Evolutionary conservation across 208 protist species (phyloP).

Genomic region (Crithidia acanthocephali): DNA sequence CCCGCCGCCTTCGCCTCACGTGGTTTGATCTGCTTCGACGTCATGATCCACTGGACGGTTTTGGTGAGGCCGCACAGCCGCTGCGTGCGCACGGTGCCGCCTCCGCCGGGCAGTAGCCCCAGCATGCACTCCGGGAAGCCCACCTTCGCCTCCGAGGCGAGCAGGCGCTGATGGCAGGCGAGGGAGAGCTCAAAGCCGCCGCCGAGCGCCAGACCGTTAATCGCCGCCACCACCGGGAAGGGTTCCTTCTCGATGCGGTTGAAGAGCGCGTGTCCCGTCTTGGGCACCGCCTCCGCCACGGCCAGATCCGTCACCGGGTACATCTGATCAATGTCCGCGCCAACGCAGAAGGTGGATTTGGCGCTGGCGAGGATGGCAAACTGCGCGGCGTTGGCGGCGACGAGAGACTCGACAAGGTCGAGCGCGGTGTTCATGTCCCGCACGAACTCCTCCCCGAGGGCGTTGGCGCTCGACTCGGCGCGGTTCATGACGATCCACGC

Average conservation of each 20-base stretch:
- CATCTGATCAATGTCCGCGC: slow-evolving; percentile 80
- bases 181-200: slow-evolving; percentile 96
- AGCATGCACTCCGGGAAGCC: slow-evolving; percentile 93
- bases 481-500: slow-evolving; percentile 90
- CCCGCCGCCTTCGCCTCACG: slow-evolving; percentile 81
- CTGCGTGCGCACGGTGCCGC: slow-evolving; percentile 96
- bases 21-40: slow-evolving; percentile 72
- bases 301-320: slow-evolving; percentile 71
- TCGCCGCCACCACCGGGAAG: slow-evolving; percentile 92
- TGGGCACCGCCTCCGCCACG: slow-evolving; percentile 41
- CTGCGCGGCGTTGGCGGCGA: slow-evolving; percentile 54
- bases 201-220: slow-evolving; percentile 94
- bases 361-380: slow-evolving; percentile 71
- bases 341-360: slow-evolving; percentile 86
- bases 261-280: slow-evolving; percentile 64
- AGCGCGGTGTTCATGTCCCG: slow-evolving; percentile 53
- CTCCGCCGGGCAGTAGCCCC: slow-evolving; percentile 94
- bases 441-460: slow-evolving; percentile 72
- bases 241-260: slow-evolving; percentile 61
- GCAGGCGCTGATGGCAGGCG: slow-evolving; percentile 91
- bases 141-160: slow-evolving; percentile 59
- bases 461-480: slow-evolving; percentile 73
- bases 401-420: slow-evolving; percentile 68
- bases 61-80: slow-evolving; percentile 88
- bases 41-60: slow-evolving; percentile 90